phyloP scores from a whole-genome alignment of 306 rosid genomes.

The Sicyos edulis region DNA sequence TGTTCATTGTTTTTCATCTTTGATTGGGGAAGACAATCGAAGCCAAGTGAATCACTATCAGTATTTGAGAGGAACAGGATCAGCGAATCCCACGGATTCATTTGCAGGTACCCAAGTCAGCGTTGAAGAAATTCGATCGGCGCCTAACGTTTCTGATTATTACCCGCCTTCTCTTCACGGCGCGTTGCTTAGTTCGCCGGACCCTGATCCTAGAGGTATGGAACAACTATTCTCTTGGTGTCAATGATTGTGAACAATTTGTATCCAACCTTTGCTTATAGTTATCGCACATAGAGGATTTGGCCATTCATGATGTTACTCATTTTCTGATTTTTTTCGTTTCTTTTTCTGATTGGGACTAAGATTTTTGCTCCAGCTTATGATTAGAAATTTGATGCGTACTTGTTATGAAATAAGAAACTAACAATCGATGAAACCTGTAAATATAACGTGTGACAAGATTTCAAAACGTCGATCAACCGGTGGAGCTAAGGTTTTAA shows the following conservation, averaged over 20 bases:
- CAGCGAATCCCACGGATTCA: constrained; percentile 54
- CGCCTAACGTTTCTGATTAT: constrained; percentile 50
- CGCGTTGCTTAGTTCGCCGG: constrained; percentile 59
- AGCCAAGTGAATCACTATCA: constrained; percentile 60
- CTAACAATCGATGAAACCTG: too few species aligned
- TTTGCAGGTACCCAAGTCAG: constrained; percentile 67
- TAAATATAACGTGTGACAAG: too few species aligned
- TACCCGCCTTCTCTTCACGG: constrained; percentile 81
- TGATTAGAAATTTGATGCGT: neutral
- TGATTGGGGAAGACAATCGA: constrained; percentile 36
- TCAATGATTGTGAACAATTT: neutral
- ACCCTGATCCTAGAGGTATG: constrained; percentile 55
- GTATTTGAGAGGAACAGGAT: constrained; percentile 55
- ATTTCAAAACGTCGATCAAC: too few species aligned
- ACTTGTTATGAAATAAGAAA: neutral
- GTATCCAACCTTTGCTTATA: too few species aligned
- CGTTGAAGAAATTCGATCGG: constrained; percentile 86
- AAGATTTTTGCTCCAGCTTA: neutral
- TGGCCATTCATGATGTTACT: too few species aligned
- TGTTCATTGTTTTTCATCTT: neutral
- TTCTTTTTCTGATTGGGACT: neutral
- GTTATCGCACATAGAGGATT: too few species aligned
- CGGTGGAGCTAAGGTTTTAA: too few species aligned
- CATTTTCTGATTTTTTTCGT: neutral
- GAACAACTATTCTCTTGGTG: constrained; percentile 23